Conservation (phyloP, 768 basidiomycete genomes). For the Daedaleopsis nitida region DNA sequence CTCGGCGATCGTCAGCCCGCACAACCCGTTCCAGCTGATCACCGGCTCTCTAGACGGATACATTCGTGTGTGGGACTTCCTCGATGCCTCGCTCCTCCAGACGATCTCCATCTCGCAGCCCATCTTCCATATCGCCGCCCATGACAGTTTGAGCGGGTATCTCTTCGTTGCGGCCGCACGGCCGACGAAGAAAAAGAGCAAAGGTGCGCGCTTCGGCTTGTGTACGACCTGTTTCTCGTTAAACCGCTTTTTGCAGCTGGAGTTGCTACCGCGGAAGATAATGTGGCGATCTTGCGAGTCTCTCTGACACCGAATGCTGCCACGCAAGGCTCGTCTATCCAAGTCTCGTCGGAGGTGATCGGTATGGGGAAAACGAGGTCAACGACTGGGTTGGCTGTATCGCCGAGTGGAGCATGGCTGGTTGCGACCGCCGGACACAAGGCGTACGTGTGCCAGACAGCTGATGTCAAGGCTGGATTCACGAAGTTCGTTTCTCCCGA, state of each 20-base stretch:
- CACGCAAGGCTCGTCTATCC: constrained; percentile 41
- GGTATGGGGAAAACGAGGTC: constrained; percentile 68
- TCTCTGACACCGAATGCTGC: constrained; percentile 54
- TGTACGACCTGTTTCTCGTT: background rate
- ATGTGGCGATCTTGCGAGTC: constrained; percentile 61
- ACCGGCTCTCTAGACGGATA: constrained; percentile 84
- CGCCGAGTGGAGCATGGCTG: constrained; percentile 77
- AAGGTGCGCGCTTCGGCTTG: constrained; percentile 24
- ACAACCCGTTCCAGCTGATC: constrained; percentile 88
- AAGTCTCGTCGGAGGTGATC: constrained; percentile 52
- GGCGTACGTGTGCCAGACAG: constrained; percentile 68
- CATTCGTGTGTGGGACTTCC: constrained; percentile 90
- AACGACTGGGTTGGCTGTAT: constrained; percentile 67
- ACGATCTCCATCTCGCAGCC: constrained; percentile 72
- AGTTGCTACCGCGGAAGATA: constrained; percentile 43
- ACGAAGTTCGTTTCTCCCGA: constrained; percentile 85
- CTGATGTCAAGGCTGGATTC: constrained; percentile 64
- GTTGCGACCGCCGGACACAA: constrained; percentile 76
- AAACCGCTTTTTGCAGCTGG: constrained; percentile 7
- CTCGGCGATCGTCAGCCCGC: constrained; percentile 74
- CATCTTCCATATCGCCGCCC: constrained; percentile 71
- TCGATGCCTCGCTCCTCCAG: constrained; percentile 78
- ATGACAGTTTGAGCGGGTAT: constrained; percentile 64
- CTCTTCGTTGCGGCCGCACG: constrained; percentile 72
- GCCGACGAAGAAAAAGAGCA: constrained; percentile 45